Evolutionary conservation across 176 grass and related monocot species (phyloP).

Genomic region (Pontederia crassipes): DNA sequence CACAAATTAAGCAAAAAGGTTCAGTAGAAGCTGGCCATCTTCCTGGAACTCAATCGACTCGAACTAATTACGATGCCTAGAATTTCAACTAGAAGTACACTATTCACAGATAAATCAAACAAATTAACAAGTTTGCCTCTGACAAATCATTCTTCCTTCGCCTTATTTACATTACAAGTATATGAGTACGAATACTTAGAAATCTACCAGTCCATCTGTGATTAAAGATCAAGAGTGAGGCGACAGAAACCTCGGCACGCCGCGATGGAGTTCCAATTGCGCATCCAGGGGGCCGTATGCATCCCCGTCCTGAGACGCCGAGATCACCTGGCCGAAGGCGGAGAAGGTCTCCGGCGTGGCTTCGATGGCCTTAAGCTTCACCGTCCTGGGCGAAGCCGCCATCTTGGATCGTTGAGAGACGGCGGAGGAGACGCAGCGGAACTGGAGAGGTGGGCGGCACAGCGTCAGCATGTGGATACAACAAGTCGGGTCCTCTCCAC

Average conservation of each 20-base stretch:
- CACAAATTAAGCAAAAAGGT: too few species aligned
- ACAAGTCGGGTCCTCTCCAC: too few species aligned
- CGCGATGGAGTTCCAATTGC: constrained; percentile 83
- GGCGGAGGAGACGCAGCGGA: not conserved
- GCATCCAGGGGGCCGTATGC: constrained; percentile 77
- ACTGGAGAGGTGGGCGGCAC: not conserved
- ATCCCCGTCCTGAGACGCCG: constrained; percentile 55
- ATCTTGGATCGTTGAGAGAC: not conserved
- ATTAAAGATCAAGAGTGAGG: not conserved
- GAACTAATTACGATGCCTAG: too few species aligned
- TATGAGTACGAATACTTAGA: not conserved
- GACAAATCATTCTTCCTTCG: not conserved
- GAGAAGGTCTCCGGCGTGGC: constrained; percentile 74
- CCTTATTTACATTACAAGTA: too few species aligned
- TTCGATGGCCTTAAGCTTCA: constrained; percentile 56
- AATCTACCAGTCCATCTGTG: not conserved
- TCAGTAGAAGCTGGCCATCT: too few species aligned
- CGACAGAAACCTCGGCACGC: constrained; percentile 50
- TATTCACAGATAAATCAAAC: too few species aligned
- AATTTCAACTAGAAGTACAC: too few species aligned
- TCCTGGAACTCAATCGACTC: too few species aligned
- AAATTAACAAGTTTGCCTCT: not conserved
- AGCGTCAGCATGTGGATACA: not conserved
- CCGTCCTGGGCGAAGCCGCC: constrained; percentile 5
- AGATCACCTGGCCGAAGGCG: constrained; percentile 77